Percentiles rank a stretch among this genome's conserved stretches.
These are phyloP conservation scores for Coniferiporia sulphurascens DNA, from an alignment of 1,284 basidiomycete genomes.

Conservation along the genomic window DNA sequence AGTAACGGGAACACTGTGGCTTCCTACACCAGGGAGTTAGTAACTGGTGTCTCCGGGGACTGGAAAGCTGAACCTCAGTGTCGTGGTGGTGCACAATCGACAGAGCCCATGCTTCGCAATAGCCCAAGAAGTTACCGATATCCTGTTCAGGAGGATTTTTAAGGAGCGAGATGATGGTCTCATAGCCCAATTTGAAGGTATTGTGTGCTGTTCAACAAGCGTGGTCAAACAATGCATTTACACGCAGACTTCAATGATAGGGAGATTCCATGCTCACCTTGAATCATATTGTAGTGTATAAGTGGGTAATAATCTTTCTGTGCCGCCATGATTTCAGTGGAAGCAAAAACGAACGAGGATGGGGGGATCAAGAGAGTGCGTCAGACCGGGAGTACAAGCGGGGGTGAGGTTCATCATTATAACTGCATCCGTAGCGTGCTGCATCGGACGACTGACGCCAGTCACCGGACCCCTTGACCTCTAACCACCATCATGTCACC, in stretches of 20 bases:
- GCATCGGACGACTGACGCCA: too few species aligned
- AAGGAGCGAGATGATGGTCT: slow-evolving; percentile 31
- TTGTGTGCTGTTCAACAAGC: slow-evolving; percentile 26
- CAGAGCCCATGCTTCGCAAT: slow-evolving; percentile 34
- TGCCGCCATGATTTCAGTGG: too few species aligned
- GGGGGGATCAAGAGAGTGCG: too few species aligned
- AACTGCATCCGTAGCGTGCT: too few species aligned
- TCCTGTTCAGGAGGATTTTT: slow-evolving; percentile 32
- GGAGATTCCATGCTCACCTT: slow-evolving; percentile 13
- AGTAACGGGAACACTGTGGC: slow-evolving; percentile 33
- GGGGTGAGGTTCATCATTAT: too few species aligned
- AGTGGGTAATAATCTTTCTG: slow-evolving; percentile 18
- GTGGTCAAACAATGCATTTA: background rate
- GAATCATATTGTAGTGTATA: slow-evolving; percentile 24
- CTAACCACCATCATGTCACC: too few species aligned
- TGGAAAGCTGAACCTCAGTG: slow-evolving; percentile 25
- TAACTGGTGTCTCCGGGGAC: background rate
- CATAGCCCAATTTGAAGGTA: slow-evolving; percentile 31
- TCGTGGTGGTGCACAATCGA: slow-evolving; percentile 31
- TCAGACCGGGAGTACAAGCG: too few species aligned
- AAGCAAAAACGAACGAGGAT: too few species aligned
- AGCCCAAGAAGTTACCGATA: slow-evolving; percentile 37
- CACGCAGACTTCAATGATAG: background rate
- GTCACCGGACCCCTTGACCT: too few species aligned
- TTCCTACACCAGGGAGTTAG: slow-evolving; percentile 22